These are phyloP conservation scores for Pestalotiopsis sp. DNA, from an alignment of 2,329 filamentous ascomycete genomes.

Conservation along the genomic window DNA sequence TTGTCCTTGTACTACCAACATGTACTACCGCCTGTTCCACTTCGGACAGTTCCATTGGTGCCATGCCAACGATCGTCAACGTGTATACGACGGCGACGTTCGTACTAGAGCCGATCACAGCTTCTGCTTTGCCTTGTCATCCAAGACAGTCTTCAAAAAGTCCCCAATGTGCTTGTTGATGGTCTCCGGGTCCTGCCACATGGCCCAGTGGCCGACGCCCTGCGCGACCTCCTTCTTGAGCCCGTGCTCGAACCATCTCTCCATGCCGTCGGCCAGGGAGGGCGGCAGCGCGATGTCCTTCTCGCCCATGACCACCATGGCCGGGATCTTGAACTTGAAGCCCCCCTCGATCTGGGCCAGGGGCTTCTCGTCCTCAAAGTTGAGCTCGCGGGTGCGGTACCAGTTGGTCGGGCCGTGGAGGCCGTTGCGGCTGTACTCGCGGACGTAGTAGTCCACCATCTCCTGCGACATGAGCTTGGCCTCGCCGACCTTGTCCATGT, in stretches of 20 bases:
- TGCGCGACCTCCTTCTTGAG: conserved; percentile 62
- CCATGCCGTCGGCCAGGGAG: conserved; percentile 73
- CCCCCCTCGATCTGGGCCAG: conserved; percentile 63
- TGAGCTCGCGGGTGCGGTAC: conserved; percentile 77
- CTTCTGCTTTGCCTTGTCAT: conserved; percentile 35
- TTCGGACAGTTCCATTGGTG: background rate
- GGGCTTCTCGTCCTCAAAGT: conserved; percentile 73
- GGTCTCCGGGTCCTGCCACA: conserved; percentile 72
- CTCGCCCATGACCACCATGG: conserved; percentile 74
- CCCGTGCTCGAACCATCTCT: conserved; percentile 64
- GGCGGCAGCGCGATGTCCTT: conserved; percentile 75
- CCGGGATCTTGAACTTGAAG: conserved; percentile 63
- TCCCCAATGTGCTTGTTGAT: conserved; percentile 69
- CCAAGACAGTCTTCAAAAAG: conserved; percentile 64
- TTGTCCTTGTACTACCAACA: background rate
- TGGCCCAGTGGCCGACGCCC: conserved; percentile 77
- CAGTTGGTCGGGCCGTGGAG: conserved; percentile 83
- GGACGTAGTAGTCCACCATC: conserved; percentile 77
- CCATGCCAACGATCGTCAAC: background rate
- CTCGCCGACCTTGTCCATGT: conserved; percentile 57
- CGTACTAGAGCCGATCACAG: conserved; percentile 29
- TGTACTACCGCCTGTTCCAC: background rate
- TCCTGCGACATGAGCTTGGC: conserved; percentile 65
- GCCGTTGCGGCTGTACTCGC: conserved; percentile 71
- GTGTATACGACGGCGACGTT: background rate